phyloP scores from a whole-genome alignment of 495 filamentous ascomycete species.

The Letharia columbiana region DNA sequence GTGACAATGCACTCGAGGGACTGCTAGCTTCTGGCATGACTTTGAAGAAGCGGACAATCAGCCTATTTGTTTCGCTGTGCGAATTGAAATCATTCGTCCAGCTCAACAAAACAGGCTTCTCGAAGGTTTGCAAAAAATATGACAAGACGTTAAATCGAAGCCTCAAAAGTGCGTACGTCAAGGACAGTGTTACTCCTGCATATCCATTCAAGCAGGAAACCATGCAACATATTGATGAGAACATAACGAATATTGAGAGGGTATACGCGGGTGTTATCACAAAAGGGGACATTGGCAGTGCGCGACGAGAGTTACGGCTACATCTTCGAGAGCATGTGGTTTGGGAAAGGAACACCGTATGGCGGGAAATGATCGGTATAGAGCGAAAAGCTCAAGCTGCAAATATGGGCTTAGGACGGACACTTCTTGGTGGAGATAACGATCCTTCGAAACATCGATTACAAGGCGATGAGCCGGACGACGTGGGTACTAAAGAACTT shows the following conservation, averaged over 20 bases:
- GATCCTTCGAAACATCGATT: slow-evolving; percentile 62
- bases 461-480: slow-evolving; percentile 70
- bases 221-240: slow-evolving; percentile 56
- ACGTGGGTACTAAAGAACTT: slow-evolving; percentile 56
- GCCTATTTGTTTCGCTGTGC: slow-evolving; percentile 85
- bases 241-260: slow-evolving; percentile 63
- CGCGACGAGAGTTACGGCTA: slow-evolving; percentile 76
- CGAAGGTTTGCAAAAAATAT: slow-evolving; percentile 95
- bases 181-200: slow-evolving; percentile 57
- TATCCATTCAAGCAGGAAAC: slow-evolving; percentile 69
- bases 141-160: slow-evolving; percentile 87
- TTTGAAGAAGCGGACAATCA: slow-evolving; percentile 81
- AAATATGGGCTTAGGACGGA: slow-evolving; percentile 71
- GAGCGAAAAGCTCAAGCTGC: slow-evolving; percentile 94
- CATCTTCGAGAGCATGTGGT: slow-evolving; percentile 96
- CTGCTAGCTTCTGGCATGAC: slow-evolving; percentile 76
- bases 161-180: slow-evolving; percentile 67
- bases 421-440: slow-evolving; percentile 66
- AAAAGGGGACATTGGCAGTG: slow-evolving; percentile 61
- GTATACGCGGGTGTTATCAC: slow-evolving; percentile 77
- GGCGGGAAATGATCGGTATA: slow-evolving; percentile 97
- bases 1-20: slow-evolving; percentile 57
- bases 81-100: slow-evolving; percentile 94
- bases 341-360: slow-evolving; percentile 98
- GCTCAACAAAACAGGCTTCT: slow-evolving; percentile 91